Percentiles rank a stretch among this genome's conserved stretches.
Evolutionary conservation across 106 monocot genomes (phyloP).

Genomic region (Posidonia australis): DNA sequence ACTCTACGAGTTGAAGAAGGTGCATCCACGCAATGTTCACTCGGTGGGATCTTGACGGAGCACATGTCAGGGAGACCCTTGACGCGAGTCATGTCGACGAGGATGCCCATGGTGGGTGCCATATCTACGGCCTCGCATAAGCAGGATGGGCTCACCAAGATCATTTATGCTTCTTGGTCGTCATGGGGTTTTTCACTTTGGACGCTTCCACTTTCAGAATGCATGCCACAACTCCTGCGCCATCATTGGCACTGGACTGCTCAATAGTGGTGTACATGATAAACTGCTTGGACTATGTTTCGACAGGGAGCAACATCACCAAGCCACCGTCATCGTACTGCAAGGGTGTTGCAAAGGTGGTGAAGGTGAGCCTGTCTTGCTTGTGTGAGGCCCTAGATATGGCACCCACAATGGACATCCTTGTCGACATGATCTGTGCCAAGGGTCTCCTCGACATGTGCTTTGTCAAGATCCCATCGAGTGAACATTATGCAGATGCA

Average conservation of each 20-base stretch:
- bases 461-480: neutral
- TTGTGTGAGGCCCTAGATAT: slow-evolving; percentile 8
- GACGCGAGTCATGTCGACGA: slow-evolving; percentile 10
- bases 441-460: slow-evolving; percentile 4
- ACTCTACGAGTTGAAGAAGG: too few species aligned
- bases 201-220: too few species aligned
- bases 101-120: slow-evolving; percentile 4
- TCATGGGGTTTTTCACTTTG: too few species aligned
- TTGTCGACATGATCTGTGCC: slow-evolving; percentile 9
- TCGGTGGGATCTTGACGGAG: neutral
- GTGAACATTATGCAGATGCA: too few species aligned
- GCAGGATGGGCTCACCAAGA: slow-evolving; percentile 2
- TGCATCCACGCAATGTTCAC: neutral
- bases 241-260: slow-evolving; percentile 10
- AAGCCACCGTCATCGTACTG: slow-evolving; percentile 6
- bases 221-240: neutral
- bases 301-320: neutral
- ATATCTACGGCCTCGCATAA: slow-evolving; percentile 8
- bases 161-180: too few species aligned
- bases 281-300: slow-evolving; percentile 16
- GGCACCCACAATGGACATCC: slow-evolving; percentile 3
- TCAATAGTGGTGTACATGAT: slow-evolving; percentile 8
- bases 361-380: slow-evolving; percentile 3
- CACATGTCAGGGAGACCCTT: slow-evolving; percentile 5
- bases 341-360: slow-evolving; percentile 4